Evolutionary conservation across 768 basidiomycete genomes (phyloP).

Genomic region (Rhizopogon vulgaris): DNA sequence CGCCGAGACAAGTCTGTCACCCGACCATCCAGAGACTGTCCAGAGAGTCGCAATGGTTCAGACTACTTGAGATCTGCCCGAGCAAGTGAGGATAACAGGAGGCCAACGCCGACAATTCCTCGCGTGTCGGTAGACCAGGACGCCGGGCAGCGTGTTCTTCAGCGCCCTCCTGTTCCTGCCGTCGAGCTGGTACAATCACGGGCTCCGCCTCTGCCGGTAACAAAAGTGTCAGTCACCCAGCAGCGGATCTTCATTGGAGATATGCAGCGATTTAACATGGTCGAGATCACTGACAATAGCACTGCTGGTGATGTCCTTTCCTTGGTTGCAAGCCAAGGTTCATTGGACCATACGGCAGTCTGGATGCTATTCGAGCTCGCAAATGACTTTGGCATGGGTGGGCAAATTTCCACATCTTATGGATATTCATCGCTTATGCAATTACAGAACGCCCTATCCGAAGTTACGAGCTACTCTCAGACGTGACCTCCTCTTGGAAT

Average conservation of each 20-base stretch:
- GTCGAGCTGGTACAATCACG: background rate
- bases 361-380: conserved; percentile 93
- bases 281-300: conserved; percentile 64
- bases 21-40: conserved; percentile 5
- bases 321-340: conserved; percentile 59
- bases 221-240: conserved; percentile 37
- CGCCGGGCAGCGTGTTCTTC: conserved; percentile 16
- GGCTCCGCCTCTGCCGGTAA: conserved; percentile 16
- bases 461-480: conserved; percentile 76
- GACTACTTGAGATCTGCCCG: conserved; percentile 17
- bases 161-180: conserved; percentile 30
- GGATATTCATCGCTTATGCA: conserved; percentile 6
- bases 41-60: conserved; percentile 3
- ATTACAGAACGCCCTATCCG: conserved; percentile 80
- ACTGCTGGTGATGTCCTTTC: conserved; percentile 69
- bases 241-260: conserved; percentile 76
- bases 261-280: conserved; percentile 67
- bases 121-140: conserved; percentile 19
- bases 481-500: conserved; percentile 85
- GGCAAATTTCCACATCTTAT: conserved; percentile 17
- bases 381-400: conserved; percentile 91
- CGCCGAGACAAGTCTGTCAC: conserved; percentile 1
- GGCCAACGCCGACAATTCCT: conserved; percentile 12
- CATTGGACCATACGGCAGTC: conserved; percentile 55
- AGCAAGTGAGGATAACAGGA: conserved; percentile 21